A percentile compares a stretch with the other conserved stretches of the same genome.
These are phyloP conservation scores for Primulina huaijiensis DNA, from an alignment of 257 asterid species.

Conservation along the genomic window DNA sequence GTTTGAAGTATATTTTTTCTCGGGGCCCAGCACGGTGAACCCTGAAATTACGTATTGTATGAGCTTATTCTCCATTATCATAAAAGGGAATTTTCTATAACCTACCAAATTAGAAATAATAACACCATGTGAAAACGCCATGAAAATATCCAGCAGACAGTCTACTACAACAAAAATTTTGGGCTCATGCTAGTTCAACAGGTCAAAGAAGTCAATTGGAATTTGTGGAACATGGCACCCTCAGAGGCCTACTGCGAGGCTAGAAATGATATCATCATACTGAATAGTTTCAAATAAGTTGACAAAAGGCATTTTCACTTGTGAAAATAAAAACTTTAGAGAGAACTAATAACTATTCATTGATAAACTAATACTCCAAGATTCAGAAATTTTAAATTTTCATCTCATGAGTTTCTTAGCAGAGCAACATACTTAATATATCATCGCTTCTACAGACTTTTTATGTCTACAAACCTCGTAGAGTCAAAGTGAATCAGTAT, in stretches of 20 bases:
- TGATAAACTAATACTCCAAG: too few relatives aligned
- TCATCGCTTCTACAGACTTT: conserved; percentile 1
- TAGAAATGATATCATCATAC: background rate
- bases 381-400: too few relatives aligned
- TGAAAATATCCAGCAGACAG: too few relatives aligned
- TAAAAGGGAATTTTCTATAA: too few relatives aligned
- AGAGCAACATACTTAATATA: background rate
- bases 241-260: background rate
- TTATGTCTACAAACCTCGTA: conserved; percentile 8
- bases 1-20: conserved; percentile 76
- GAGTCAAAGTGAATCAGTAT: conserved; percentile 20
- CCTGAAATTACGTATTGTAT: conserved; percentile 38
- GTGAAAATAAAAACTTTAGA: too few relatives aligned
- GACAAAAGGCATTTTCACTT: background rate
- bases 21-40: conserved; percentile 95
- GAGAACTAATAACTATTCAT: too few relatives aligned
- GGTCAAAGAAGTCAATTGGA: background rate
- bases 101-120: too few relatives aligned
- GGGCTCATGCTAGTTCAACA: too few relatives aligned
- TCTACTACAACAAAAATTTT: too few relatives aligned
- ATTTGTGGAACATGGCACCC: background rate
- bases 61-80: too few relatives aligned
- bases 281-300: background rate
- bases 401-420: too few relatives aligned
- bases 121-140: too few relatives aligned